Conservation (phyloP, 768 basidiomycete genomes). For the Leccinellum rugosiceps region DNA sequence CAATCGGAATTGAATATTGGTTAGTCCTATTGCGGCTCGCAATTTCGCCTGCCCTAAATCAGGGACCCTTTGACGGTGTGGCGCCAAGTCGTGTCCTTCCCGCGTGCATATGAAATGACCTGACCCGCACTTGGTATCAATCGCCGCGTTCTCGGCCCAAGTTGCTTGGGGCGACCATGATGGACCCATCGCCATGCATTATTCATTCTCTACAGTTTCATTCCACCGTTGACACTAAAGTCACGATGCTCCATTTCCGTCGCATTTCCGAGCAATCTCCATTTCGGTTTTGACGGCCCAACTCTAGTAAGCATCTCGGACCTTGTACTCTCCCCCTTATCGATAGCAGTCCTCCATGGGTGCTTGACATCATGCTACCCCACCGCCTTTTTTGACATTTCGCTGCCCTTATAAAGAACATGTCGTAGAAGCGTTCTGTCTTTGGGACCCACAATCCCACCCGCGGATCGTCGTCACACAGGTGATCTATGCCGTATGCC, state of each 20-base stretch:
- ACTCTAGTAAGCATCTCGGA: conserved; percentile 20
- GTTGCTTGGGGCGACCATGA: conserved; percentile 5
- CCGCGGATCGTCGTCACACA: conserved; percentile 28
- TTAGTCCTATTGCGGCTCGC: conserved; percentile 3
- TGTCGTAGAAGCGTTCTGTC: conserved; percentile 14
- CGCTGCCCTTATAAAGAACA: conserved; percentile 32
- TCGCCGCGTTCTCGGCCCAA: conserved; percentile 9
- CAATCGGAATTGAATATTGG: conserved; percentile 14
- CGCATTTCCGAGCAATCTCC: conserved; percentile 20
- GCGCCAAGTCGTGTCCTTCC: conserved; percentile 10
- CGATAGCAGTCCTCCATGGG: conserved; percentile 22
- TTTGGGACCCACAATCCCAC: conserved; percentile 34
- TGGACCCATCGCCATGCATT: conserved; percentile 3
- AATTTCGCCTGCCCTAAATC: conserved; percentile 35
- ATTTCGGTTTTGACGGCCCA: conserved; percentile 18
- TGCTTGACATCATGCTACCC: conserved; percentile 18
- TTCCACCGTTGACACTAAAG: conserved; percentile 12
- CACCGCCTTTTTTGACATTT: conserved; percentile 11
- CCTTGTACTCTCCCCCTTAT: conserved; percentile 30
- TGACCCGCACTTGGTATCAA: conserved; percentile 1
- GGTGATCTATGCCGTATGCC: conserved; percentile 28
- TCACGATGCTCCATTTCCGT: conserved; percentile 24
- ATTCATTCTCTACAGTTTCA: conserved; percentile 17
- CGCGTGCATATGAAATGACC: conserved; percentile 7
- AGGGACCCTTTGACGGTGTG: conserved; percentile 28